phyloP scores from a whole-genome alignment of 768 basidiomycete species.

The Chlorophyllum brunneum region DNA sequence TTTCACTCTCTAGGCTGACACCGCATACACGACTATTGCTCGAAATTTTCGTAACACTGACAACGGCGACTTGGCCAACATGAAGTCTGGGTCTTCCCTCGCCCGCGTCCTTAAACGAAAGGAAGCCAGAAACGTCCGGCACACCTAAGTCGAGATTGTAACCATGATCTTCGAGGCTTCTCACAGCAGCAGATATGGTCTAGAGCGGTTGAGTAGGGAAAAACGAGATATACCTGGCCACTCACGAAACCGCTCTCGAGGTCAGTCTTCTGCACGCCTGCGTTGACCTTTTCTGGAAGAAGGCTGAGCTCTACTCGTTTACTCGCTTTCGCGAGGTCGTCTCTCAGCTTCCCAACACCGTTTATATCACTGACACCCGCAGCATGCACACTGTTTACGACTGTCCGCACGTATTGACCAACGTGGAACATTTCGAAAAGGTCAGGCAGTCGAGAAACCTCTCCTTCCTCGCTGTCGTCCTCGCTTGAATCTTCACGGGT shows the following conservation, averaged over 20 bases:
- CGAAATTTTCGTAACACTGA: slow-evolving; percentile 63
- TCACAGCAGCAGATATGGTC: slow-evolving; percentile 74
- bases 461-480: slow-evolving; percentile 44
- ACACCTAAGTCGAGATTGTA: slow-evolving; percentile 87
- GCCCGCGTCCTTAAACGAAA: slow-evolving; percentile 71
- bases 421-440: slow-evolving; percentile 69
- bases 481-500: slow-evolving; percentile 44
- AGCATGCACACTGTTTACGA: slow-evolving; percentile 66
- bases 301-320: slow-evolving; percentile 83
- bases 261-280: slow-evolving; percentile 74
- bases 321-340: slow-evolving; percentile 65
- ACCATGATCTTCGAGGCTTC: slow-evolving; percentile 91
- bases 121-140: slow-evolving; percentile 74
- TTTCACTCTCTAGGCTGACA: slow-evolving; percentile 50
- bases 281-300: slow-evolving; percentile 80
- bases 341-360: slow-evolving; percentile 58
- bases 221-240: slow-evolving; percentile 19
- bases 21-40: slow-evolving; percentile 79
- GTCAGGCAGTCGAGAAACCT: slow-evolving; percentile 53
- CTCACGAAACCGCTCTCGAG: slow-evolving; percentile 72
- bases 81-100: slow-evolving; percentile 31
- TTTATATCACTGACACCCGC: slow-evolving; percentile 59
- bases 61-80: slow-evolving; percentile 66
- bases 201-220: slow-evolving; percentile 25
- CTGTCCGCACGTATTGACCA: slow-evolving; percentile 85